phyloP scores from a whole-genome alignment of 495 filamentous ascomycete genomes.

The Pseudomonodictys pantanalensis region DNA sequence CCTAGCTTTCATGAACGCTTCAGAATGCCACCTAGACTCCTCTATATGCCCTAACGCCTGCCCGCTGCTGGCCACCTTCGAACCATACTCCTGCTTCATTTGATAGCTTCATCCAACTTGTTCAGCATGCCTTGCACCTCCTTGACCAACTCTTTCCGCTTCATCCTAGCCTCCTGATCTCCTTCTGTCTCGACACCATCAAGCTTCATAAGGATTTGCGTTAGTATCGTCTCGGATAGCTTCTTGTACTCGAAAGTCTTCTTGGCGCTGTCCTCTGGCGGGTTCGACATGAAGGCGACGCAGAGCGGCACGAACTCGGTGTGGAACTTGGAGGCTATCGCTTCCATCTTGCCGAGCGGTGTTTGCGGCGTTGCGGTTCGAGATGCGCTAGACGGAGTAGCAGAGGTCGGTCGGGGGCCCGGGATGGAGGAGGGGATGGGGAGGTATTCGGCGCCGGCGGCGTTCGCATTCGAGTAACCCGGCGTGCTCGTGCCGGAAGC shows the following conservation, averaged over 20 bases:
- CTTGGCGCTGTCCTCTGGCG: slow-evolving; percentile 70
- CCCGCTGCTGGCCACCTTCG: too few species aligned
- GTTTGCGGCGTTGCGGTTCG: slow-evolving; percentile 47
- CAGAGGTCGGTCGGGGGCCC: slow-evolving; percentile 43
- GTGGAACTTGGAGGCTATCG: slow-evolving; percentile 64
- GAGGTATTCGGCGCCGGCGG: slow-evolving; percentile 20
- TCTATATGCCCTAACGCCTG: too few species aligned
- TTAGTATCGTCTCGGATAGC: slow-evolving; percentile 77
- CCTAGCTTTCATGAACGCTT: too few species aligned
- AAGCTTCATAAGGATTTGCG: slow-evolving; percentile 68
- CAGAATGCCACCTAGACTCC: too few species aligned
- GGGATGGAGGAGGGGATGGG: slow-evolving; percentile 40
- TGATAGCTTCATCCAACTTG: slow-evolving; percentile 18
- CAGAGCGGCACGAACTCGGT: slow-evolving; percentile 65
- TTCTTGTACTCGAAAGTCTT: slow-evolving; percentile 74
- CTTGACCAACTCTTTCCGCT: slow-evolving; percentile 32
- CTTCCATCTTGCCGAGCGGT: slow-evolving; percentile 68
- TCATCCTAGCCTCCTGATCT: slow-evolving; percentile 24
- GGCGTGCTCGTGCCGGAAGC: slow-evolving; percentile 29
- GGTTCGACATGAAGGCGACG: slow-evolving; percentile 57
- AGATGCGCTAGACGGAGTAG: slow-evolving; percentile 18
- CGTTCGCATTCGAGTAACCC: slow-evolving; percentile 32
- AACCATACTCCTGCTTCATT: not conserved
- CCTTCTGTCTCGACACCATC: slow-evolving; percentile 33
- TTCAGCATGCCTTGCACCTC: slow-evolving; percentile 32